Conservation (phyloP, 139 green algal species). For the Chlamydomonas schloesseri region DNA sequence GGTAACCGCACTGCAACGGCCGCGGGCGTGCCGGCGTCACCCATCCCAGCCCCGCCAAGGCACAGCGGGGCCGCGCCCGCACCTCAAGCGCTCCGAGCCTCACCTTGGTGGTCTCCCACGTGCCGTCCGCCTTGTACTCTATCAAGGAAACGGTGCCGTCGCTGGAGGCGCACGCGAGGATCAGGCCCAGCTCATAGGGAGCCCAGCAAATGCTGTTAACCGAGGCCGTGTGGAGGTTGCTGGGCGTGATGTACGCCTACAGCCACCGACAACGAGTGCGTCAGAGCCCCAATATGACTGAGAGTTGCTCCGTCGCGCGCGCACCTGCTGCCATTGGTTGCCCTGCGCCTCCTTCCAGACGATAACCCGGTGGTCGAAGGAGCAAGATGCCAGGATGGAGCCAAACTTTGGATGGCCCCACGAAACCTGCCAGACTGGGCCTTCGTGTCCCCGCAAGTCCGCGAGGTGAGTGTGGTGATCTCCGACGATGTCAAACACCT, state of each 20-base stretch:
- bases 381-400: conserved; percentile 90
- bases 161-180: conserved; percentile 90
- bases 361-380: conserved; percentile 94
- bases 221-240: conserved; percentile 75
- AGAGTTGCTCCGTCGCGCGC: background rate
- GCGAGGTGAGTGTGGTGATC: conserved; percentile 73
- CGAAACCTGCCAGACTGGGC: conserved; percentile 87
- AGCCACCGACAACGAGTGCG: background rate
- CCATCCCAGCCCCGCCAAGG: background rate
- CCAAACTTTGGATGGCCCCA: conserved; percentile 98
- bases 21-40: no score
- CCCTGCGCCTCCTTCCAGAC: conserved; percentile 92
- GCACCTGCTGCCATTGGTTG: conserved; percentile 82
- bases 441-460: conserved; percentile 93
- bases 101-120: conserved; percentile 77
- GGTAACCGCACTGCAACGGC: background rate
- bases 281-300: background rate
- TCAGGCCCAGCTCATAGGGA: conserved; percentile 92
- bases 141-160: conserved; percentile 91
- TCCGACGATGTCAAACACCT: conserved; percentile 88
- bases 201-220: conserved; percentile 96
- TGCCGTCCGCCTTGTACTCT: conserved; percentile 71
- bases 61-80: background rate
- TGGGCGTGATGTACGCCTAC: conserved; percentile 70
- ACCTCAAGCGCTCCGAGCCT: background rate